A percentile compares a stretch with the other conserved stretches of the same genome.
Evolutionary conservation across 2,329 filamentous ascomycete genomes (phyloP).

Genomic region (Calonectria pauciramosa): DNA sequence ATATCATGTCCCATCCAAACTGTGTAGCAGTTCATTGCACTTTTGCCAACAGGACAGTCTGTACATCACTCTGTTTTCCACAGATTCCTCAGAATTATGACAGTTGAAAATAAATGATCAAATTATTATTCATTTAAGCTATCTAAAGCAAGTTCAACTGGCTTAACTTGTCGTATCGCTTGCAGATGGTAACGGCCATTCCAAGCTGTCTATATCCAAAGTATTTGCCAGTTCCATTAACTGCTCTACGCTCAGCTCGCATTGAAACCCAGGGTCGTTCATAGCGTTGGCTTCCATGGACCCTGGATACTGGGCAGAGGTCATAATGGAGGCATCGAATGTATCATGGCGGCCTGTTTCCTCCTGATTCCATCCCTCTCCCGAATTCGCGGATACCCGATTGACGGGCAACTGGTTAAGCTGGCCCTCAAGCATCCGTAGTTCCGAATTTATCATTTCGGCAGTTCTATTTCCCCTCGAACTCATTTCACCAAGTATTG

Average conservation of each 20-base stretch:
- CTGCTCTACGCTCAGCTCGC: constrained; percentile 39
- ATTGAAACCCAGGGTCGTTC: constrained; percentile 16
- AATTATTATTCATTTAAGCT: no score
- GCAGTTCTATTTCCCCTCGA: constrained; percentile 61
- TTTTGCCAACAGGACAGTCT: no score
- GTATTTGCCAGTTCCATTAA: constrained; percentile 37
- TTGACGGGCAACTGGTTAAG: constrained; percentile 34
- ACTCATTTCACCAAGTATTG: constrained; percentile 61
- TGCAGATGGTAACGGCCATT: constrained; percentile 35
- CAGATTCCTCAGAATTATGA: no score
- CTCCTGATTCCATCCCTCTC: constrained; percentile 23
- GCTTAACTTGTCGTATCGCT: not conserved
- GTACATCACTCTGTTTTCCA: no score
- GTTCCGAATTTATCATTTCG: constrained; percentile 56
- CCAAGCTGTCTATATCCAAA: constrained; percentile 37
- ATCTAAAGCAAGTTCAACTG: not conserved
- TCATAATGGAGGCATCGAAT: not conserved
- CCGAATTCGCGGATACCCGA: constrained; percentile 6
- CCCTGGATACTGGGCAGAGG: not conserved
- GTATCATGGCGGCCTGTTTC: not conserved
- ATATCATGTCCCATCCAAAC: no score
- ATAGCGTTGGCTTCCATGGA: not conserved
- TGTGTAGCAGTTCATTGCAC: no score
- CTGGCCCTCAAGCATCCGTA: constrained; percentile 57
- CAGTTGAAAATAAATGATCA: no score